Base-by-base conservation (phyloP, 2,329 filamentous ascomycete species). In the Aspergillus pseudoterreus region DNA sequence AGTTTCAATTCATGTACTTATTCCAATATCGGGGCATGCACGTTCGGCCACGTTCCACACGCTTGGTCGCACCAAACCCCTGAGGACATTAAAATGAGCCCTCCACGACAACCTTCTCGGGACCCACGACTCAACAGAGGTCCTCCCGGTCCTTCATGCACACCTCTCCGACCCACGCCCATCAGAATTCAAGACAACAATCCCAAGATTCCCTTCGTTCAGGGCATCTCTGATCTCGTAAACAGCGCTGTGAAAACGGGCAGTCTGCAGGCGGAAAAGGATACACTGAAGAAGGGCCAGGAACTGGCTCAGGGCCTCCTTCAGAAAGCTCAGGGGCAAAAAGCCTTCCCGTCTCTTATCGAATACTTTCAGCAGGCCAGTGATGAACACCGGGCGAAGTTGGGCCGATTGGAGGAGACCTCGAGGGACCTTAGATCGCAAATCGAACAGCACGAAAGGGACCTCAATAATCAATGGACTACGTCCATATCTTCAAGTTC, bases 301-400 rank as follows among this genome's bases (percentile, higher is more conserved):
- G 63, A 69, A 0, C 61, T 63, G 4, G 55, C 79, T 5, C 66
- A 71, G 14, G 60, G 71, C 36, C 63, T 73, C 43, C 30, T 79
- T 4, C 59, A 58, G 17, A 62, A 57, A 57, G 58, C 64, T 15
- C 54, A 51, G 38, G 35, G 38, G 17, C 50, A 58, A 4, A 33
- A 51, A 8, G 54, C 50, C 15, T 69, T 65, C 42, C 61, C 65
- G 4, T 62, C 64, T 5, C 58, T 59, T 4, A 42, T 56, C 14
- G 53, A 60, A 19, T 58, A 52, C 44, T 62, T 56, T 17, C 58
- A 64, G 24, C 47, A 56, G 11, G 47, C 52, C 19, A 58, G 45
- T 21, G 51, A 59, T n/a, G 53, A 59, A 5, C 55, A 61, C 36
- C 55, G 56, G n/a, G 41, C 49, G 6, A 55, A 63, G 21, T 19